These are phyloP conservation scores for Madurella mycetomatis DNA, from an alignment of 2,329 filamentous ascomycete genomes.

Conservation along the genomic window DNA sequence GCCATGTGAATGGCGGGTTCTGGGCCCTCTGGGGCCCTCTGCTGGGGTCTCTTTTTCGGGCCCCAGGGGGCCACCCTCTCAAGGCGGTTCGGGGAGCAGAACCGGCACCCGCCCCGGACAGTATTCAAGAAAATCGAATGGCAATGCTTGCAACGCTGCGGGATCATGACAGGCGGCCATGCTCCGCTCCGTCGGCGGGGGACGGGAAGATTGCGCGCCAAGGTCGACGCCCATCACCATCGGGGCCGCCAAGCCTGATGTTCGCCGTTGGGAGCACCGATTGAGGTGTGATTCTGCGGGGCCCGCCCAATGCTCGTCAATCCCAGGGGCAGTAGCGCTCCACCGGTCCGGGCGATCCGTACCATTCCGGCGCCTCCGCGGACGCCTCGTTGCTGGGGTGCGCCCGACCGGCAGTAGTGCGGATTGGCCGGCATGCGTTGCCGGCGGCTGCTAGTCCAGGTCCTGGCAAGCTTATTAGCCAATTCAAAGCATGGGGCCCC, in stretches of 20 bases:
- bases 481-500: no score
- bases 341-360: constrained; percentile 21
- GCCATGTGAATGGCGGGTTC: constrained; percentile 3
- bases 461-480: no score
- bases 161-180: no score
- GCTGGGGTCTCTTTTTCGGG: no score
- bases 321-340: constrained; percentile 9
- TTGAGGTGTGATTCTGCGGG: constrained; percentile 12
- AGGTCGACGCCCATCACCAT: neutral
- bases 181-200: no score
- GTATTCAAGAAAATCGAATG: no score
- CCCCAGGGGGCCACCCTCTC: no score
- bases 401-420: constrained; percentile 5
- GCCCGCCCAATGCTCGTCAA: constrained; percentile 13
- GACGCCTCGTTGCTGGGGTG: constrained; percentile 9
- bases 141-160: no score
- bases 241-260: constrained; percentile 16
- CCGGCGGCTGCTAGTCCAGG: no score
- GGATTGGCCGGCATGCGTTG: constrained; percentile 5
- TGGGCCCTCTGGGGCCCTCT: neutral
- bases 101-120: no score
- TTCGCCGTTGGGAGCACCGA: constrained; percentile 6
- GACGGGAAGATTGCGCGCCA: neutral
- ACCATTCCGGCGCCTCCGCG: constrained; percentile 17
- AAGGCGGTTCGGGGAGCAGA: no score